Evolutionary conservation across 768 basidiomycete genomes (phyloP).

Genomic region (Mycena rebaudengoi): DNA sequence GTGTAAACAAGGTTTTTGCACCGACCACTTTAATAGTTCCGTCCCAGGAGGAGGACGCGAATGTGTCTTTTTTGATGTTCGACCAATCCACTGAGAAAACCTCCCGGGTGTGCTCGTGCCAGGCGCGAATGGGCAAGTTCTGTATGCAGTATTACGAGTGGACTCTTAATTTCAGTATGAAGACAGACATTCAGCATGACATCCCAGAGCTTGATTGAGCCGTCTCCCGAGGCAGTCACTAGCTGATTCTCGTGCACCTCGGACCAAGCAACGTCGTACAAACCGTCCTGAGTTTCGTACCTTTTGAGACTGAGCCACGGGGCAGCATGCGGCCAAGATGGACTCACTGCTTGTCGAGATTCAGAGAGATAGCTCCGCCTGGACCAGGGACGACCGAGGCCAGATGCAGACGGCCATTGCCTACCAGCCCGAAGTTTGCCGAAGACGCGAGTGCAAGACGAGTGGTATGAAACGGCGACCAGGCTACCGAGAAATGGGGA

Average conservation of each 20-base stretch:
- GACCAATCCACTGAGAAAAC: constrained; percentile 97
- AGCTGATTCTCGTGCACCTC: constrained; percentile 95
- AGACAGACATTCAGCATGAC: constrained; percentile 77
- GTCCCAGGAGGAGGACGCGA: constrained; percentile 93
- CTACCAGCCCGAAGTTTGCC: constrained; percentile 94
- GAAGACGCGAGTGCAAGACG: constrained; percentile 83
- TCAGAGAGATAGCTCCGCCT: constrained; percentile 51
- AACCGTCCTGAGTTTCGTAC: constrained; percentile 89
- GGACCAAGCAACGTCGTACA: constrained; percentile 95
- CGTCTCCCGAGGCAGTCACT: constrained; percentile 89
- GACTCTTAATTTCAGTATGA: background rate
- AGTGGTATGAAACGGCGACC: constrained; percentile 86
- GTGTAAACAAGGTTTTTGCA: constrained; percentile 22
- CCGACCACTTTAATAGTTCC: constrained; percentile 87
- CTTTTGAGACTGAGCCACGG: constrained; percentile 49
- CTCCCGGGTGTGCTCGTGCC: constrained; percentile 95
- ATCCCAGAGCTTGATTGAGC: constrained; percentile 92
- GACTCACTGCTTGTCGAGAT: constrained; percentile 76
- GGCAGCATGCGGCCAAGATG: background rate
- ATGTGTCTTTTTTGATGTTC: constrained; percentile 88
- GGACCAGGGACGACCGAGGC: constrained; percentile 61
- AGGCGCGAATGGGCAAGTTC: constrained; percentile 89
- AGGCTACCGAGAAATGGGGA: constrained; percentile 83
- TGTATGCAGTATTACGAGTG: constrained; percentile 47
- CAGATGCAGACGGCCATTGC: constrained; percentile 89